Conservation (phyloP, 768 basidiomycete species). For the Lactarius indigo region DNA sequence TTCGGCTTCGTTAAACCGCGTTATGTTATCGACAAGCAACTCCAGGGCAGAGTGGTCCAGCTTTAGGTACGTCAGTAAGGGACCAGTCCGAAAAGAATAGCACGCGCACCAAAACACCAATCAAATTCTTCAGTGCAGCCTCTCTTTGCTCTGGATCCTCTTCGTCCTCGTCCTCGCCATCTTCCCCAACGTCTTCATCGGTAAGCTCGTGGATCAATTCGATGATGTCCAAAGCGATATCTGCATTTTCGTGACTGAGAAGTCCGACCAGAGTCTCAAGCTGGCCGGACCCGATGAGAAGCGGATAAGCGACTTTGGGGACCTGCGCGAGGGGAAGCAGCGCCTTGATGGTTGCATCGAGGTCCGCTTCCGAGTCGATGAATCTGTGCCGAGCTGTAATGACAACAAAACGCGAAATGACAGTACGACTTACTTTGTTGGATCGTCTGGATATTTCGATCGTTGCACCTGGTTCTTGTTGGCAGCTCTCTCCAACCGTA, state of each 20-base stretch:
- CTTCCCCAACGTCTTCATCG: slow-evolving; percentile 91
- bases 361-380: slow-evolving; percentile 97
- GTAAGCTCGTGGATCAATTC: slow-evolving; percentile 92
- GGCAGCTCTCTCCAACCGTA: slow-evolving; percentile 81
- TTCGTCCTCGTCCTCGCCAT: slow-evolving; percentile 60
- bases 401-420: slow-evolving; percentile 6
- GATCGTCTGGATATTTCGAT: slow-evolving; percentile 92
- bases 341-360: slow-evolving; percentile 82
- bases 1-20: slow-evolving; percentile 84
- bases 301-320: slow-evolving; percentile 81
- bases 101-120: slow-evolving; percentile 67
- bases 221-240: slow-evolving; percentile 95
- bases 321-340: slow-evolving; percentile 87
- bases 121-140: slow-evolving; percentile 67
- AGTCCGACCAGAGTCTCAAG: slow-evolving; percentile 73
- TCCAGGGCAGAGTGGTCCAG: slow-evolving; percentile 82
- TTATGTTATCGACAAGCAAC: slow-evolving; percentile 83
- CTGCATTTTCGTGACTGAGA: slow-evolving; percentile 92
- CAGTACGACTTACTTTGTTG: slow-evolving; percentile 63
- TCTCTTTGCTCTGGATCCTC: slow-evolving; percentile 58
- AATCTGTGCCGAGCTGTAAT: slow-evolving; percentile 54
- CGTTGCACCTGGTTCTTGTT: slow-evolving; percentile 96
- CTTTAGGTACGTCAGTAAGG: slow-evolving; percentile 39
- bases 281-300: slow-evolving; percentile 75
- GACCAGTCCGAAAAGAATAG: not conserved